Evolutionary conservation across 148 eudicot genomes (phyloP), one percentile per base, ranked within the genome.

Genomic region (Fagopyrum tataricum): DNA sequence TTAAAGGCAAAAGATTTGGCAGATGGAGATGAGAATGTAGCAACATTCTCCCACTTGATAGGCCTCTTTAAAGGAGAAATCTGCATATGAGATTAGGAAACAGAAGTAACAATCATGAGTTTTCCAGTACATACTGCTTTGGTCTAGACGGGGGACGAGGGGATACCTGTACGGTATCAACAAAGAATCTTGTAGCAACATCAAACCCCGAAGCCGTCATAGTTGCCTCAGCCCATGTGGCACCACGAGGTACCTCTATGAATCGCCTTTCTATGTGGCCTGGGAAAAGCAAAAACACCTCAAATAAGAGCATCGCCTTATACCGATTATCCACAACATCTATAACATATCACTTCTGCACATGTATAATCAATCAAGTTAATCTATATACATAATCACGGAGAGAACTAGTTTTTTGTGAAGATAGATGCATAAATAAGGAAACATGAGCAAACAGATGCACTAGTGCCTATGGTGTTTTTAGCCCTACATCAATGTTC

Each of bases 181-280:
- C 76, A 64, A 84, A 90, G 79, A 95, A 92, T 85, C 81, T 92
- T 72, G 97, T 88, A 79, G 89, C 84, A 43, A 97, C 90, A 78
- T 87, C 91, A 81, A 92, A 90, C 51, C 97, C 97, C 58, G 92
- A 92, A 48, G 94, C 78, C 47, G 91, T 88, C 99, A 95, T 88
- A 43, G 96, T 92, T 67, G 89, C 91, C 87, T 95, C 99, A 77
- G 86, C 87, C 99, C 99, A 95, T 18, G 87, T 90, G 70, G 99
- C 92, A n/a, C 97, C 97, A 86, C 79, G 78, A 74, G 99, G 99
- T 52, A 92, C 97, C 82, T 87, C 91, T 76, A 95, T 82, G 81
- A 78, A 95, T 76, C 85, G 91, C 77, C 99, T 83, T 84, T 88
- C 99, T 74, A 95, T 87, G 76, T 86, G 90, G 56, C 99, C 99